Percentiles rank a stretch among this genome's conserved stretches.
These are phyloP conservation scores for Boletus subluridellus DNA, from an alignment of 1,284 basidiomycete species.

Conservation along the genomic window DNA sequence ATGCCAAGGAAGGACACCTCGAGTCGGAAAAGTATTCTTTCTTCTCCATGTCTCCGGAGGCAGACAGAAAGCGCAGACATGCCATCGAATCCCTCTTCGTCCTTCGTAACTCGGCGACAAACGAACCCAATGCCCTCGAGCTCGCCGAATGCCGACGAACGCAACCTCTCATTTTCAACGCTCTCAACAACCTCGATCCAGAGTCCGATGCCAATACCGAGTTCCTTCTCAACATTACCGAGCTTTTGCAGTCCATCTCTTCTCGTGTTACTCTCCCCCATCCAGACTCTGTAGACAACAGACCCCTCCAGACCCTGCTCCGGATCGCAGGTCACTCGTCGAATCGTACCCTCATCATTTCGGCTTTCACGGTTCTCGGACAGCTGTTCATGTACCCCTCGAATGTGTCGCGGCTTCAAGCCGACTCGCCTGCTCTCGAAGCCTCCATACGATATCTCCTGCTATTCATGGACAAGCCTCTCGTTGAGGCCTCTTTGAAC, in stretches of 20 bases:
- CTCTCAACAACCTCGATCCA: conserved; percentile 53
- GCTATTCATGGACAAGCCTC: conserved; percentile 64
- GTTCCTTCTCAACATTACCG: conserved; percentile 64
- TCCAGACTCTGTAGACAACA: conserved; percentile 30
- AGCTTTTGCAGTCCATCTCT: conserved; percentile 57
- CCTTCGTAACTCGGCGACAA: conserved; percentile 70
- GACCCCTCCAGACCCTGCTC: conserved; percentile 51
- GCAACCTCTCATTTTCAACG: conserved; percentile 54
- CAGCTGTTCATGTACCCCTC: conserved; percentile 58
- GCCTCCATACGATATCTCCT: conserved; percentile 69
- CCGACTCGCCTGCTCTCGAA: conserved; percentile 54
- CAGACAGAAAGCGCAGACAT: conserved; percentile 55
- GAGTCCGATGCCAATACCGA: conserved; percentile 62
- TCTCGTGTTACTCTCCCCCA: conserved; percentile 41
- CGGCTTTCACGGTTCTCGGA: conserved; percentile 57
- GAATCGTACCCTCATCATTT: conserved; percentile 71
- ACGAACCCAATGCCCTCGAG: conserved; percentile 60
- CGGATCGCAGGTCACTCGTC: conserved; percentile 53
- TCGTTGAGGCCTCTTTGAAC: conserved; percentile 68
- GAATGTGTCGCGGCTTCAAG: conserved; percentile 52
- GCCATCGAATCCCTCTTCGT: conserved; percentile 74
- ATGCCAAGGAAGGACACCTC: conserved; percentile 51
- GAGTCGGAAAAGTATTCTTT: conserved; percentile 42
- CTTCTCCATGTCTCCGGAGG: conserved; percentile 54
- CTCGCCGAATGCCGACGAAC: conserved; percentile 59